phyloP scores from a whole-genome alignment of 108 stramenopile genomes.

The Schizochytrium sp. region DNA sequence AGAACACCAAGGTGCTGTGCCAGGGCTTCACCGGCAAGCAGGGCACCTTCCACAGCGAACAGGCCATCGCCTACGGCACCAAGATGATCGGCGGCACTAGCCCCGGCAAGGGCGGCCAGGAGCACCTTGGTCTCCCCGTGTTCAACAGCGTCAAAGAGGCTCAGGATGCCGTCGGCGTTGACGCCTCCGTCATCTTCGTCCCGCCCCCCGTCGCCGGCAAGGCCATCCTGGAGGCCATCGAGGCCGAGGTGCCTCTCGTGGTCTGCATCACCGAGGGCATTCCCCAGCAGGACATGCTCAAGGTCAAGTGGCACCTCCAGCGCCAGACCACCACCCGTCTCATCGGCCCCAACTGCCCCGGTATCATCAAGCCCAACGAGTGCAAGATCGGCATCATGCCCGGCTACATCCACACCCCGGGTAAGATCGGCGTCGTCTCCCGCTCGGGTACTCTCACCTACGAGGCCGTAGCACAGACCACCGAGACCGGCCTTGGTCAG shows the following conservation, averaged over 20 bases:
- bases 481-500: slow-evolving; percentile 86
- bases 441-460: slow-evolving; percentile 93
- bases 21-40: slow-evolving; percentile 98
- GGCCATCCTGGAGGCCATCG: slow-evolving; percentile 87
- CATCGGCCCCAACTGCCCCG: slow-evolving; percentile 98
- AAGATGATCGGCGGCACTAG: slow-evolving; percentile 96
- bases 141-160: slow-evolving; percentile 86
- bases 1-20: slow-evolving; percentile 90
- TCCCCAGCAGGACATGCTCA: slow-evolving; percentile 98
- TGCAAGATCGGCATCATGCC: slow-evolving; percentile 99
- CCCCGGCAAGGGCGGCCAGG: slow-evolving; percentile 85
- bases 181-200: slow-evolving; percentile 97
- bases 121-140: slow-evolving; percentile 87
- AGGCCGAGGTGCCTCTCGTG: slow-evolving; percentile 87
- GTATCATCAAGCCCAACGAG: slow-evolving; percentile 98
- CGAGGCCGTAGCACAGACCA: slow-evolving; percentile 96
- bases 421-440: slow-evolving; percentile 93
- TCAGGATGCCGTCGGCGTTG: slow-evolving; percentile 68
- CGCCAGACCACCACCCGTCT: slow-evolving; percentile 71
- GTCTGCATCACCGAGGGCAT: slow-evolving; percentile 98
- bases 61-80: slow-evolving; percentile 96
- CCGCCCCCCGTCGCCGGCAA: slow-evolving; percentile 89
- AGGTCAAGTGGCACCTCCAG: slow-evolving; percentile 75
- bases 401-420: slow-evolving; percentile 89
- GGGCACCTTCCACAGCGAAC: slow-evolving; percentile 56